Evolutionary conservation across 495 filamentous ascomycete species (phyloP).

Genomic region (Aspergillus bridgeri): DNA sequence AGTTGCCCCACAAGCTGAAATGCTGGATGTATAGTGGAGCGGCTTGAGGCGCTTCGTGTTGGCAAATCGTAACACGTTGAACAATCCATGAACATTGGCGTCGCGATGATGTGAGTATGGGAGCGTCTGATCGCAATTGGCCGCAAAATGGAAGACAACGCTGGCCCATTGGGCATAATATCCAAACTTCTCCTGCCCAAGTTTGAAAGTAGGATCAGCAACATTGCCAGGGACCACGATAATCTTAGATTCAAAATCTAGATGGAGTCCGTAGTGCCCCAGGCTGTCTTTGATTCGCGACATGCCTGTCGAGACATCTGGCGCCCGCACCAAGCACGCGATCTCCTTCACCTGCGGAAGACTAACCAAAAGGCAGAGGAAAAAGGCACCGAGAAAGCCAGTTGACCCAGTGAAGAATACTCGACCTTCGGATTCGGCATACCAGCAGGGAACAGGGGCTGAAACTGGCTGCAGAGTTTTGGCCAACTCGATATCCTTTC

Average conservation of each 20-base stretch:
- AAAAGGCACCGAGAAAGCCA: slow-evolving; percentile 9
- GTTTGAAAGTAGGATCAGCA: not conserved
- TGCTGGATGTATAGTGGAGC: slow-evolving; percentile 1
- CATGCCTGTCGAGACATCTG: not conserved
- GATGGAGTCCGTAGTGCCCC: not conserved
- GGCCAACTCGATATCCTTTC: slow-evolving; percentile 5
- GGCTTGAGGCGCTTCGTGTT: slow-evolving; percentile 1
- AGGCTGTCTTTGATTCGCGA: slow-evolving; percentile 1
- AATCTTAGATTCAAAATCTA: slow-evolving; percentile 7
- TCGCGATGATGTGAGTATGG: slow-evolving; percentile 16
- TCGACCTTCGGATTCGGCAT: slow-evolving; percentile 3
- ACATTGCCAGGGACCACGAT: slow-evolving; percentile 8
- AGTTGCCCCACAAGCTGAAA: not conserved
- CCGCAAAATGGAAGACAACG: slow-evolving; percentile 18
- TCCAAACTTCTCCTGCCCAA: slow-evolving; percentile 6
- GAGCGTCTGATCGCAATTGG: slow-evolving; percentile 8
- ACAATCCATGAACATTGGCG: slow-evolving; percentile 11
- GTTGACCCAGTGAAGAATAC: slow-evolving; percentile 16
- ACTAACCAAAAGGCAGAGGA: not conserved
- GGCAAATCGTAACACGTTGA: slow-evolving; percentile 11
- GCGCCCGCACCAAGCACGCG: slow-evolving; percentile 10
- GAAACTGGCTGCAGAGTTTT: slow-evolving; percentile 5
- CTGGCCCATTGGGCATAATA: slow-evolving; percentile 12
- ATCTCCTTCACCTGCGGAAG: slow-evolving; percentile 12
- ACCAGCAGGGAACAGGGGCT: slow-evolving; percentile 2